Evolutionary conservation across 2,329 filamentous ascomycete genomes (phyloP).

Genomic region (Botrytis aclada): DNA sequence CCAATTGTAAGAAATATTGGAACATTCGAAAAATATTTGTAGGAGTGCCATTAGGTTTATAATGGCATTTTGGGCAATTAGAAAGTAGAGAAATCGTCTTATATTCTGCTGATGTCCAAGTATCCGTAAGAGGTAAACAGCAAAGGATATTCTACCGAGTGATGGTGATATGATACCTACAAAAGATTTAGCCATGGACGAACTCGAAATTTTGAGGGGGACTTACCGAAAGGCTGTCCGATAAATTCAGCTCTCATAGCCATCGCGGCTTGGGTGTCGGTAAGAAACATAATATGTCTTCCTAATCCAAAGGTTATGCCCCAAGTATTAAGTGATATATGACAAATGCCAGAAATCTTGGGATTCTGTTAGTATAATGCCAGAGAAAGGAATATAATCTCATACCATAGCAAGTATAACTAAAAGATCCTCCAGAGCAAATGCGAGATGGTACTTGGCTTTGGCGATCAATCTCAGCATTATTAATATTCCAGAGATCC

Average conservation of each 20-base stretch:
- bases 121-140: slow-evolving; percentile 5
- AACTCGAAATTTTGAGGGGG: neutral
- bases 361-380: neutral
- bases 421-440: slow-evolving; percentile 7
- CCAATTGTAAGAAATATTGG: slow-evolving; percentile 7
- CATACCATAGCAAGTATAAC: slow-evolving; percentile 11
- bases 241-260: slow-evolving; percentile 8
- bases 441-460: slow-evolving; percentile 1
- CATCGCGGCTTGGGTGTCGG: neutral
- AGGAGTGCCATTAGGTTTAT: neutral
- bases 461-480: slow-evolving; percentile 13
- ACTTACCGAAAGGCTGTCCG: slow-evolving; percentile 8
- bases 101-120: neutral
- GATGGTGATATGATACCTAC: slow-evolving; percentile 12
- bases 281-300: neutral
- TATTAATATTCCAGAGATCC: slow-evolving; percentile 9
- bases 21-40: neutral
- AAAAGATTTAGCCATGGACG: neutral
- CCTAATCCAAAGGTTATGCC: slow-evolving; percentile 7
- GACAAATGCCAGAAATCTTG: slow-evolving; percentile 11
- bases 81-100: slow-evolving; percentile 10
- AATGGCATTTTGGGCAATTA: slow-evolving; percentile 2
- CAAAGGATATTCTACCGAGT: slow-evolving; percentile 10
- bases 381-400: neutral
- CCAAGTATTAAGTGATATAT: slow-evolving; percentile 14